Evolutionary conservation across 2,329 filamentous ascomycete genomes (phyloP).

Genomic region (Aspergillus glaucus): DNA sequence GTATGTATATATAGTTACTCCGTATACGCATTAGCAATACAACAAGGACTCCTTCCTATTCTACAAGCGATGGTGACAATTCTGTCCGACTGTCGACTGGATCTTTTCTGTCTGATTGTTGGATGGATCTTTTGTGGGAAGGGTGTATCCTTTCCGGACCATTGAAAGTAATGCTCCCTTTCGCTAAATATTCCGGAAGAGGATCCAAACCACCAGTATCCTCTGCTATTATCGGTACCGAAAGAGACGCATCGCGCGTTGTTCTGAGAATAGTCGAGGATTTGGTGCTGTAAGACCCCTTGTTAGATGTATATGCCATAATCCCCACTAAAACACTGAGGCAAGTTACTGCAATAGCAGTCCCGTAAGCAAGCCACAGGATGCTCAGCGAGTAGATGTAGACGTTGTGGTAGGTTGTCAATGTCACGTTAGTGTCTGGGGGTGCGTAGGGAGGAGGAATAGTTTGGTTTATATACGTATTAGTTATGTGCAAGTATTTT

Average conservation of each 20-base stretch:
- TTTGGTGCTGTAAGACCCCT: not conserved
- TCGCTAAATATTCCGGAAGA: not conserved
- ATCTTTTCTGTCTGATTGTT: no score
- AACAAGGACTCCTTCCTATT: no score
- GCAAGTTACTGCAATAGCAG: not conserved
- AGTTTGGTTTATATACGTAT: no score
- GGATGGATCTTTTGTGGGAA: no score
- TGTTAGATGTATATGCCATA: not conserved
- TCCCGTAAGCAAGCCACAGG: not conserved
- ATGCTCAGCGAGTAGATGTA: not conserved
- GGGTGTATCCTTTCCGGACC: not conserved
- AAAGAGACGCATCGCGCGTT: not conserved
- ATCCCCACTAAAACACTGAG: not conserved
- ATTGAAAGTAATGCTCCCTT: not conserved
- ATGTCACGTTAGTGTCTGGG: not conserved
- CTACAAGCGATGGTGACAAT: no score
- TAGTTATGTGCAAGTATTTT: not conserved
- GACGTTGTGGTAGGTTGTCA: not conserved
- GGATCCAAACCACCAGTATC: not conserved
- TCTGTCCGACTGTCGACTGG: no score
- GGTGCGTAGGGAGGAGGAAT: not conserved
- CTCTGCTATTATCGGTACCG: not conserved
- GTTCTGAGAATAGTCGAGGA: not conserved
- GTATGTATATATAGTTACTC: no score
- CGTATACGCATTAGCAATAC: no score